Evolutionary conservation across 2,329 filamentous ascomycete species (phyloP).

Genomic region (Penicillium concentricum): DNA sequence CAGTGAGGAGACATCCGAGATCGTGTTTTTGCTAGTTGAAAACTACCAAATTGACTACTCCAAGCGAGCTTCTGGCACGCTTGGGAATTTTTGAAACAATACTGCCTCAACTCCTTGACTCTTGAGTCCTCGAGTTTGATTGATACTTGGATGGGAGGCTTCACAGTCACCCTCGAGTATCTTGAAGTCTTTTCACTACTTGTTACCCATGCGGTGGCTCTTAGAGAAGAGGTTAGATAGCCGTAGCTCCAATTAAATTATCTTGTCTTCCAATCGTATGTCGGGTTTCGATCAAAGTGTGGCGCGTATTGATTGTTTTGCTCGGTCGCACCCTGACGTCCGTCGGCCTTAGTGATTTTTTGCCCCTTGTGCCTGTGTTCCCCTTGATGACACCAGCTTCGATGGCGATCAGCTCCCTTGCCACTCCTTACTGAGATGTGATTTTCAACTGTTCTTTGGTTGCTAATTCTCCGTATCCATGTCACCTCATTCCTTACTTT

Average conservation of each 20-base stretch:
- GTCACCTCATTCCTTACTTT: not conserved
- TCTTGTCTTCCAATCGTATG: too few relatives aligned
- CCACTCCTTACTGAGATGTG: too few relatives aligned
- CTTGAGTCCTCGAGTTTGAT: slow-evolving; percentile 16
- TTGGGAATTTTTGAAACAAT: slow-evolving; percentile 75
- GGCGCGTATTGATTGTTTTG: too few relatives aligned
- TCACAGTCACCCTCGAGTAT: not conserved
- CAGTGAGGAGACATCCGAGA: slow-evolving; percentile 87
- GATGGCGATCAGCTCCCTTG: too few relatives aligned
- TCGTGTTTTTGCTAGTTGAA: slow-evolving; percentile 88
- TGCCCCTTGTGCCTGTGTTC: too few relatives aligned
- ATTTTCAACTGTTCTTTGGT: not conserved
- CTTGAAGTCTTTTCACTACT: slow-evolving; percentile 41
- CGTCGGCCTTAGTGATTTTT: too few relatives aligned
- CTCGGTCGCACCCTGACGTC: too few relatives aligned
- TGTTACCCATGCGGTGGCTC: slow-evolving; percentile 36
- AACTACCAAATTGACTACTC: slow-evolving; percentile 78
- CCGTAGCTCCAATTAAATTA: too few relatives aligned
- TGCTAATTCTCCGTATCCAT: not conserved
- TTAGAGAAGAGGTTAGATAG: slow-evolving; percentile 20
- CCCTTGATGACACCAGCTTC: too few relatives aligned
- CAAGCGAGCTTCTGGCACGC: slow-evolving; percentile 64
- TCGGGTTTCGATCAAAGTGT: too few relatives aligned
- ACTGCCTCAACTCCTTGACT: slow-evolving; percentile 27
- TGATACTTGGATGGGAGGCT: slow-evolving; percentile 6